Evolutionary conservation across 352 stramenopile species (phyloP), one percentile per base, ranked within the genome.

Genomic region (Phytophthora idaei): DNA sequence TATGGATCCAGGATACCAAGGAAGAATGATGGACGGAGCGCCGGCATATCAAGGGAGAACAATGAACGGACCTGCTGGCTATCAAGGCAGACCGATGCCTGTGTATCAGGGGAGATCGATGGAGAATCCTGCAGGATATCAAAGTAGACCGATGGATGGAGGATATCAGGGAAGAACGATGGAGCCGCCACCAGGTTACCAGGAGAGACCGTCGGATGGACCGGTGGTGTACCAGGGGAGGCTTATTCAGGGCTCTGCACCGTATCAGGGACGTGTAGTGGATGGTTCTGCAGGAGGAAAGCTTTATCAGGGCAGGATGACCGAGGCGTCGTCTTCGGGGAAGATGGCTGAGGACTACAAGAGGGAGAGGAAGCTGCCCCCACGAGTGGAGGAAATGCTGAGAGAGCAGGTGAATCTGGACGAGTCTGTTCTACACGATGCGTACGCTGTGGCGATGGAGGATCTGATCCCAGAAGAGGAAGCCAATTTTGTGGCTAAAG

Each of bases 401-500:
- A 56, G 69, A 44, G 73, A 78, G 48, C 71, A 79, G 51, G 64
- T 70, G 28, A 69, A 60, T 54, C 49, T 87, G 36, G 77, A 88
- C 45, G 74, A 84, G 27, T 31, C 49, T 2, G 62, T 73, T 31
- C 78, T 93, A 1, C 59, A 71, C 11, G 68, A 79, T 17, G 73
- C 74, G 7, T 80, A 90, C 54, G 57, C 73, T n/a, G 67, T 77
- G 32, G 75, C 85, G 32, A 78, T 90, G 65, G 72, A 89, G 49
- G 73, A 87, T 21, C 71, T 88, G 49, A 80, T 90, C 32, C 51
- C 65, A 0, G 79, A 90, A 50, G 64, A 83, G 42, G 74, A 89
- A 61, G 89, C 83, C 69, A 88, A 78, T 67, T 93, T 93, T 62
- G 78, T 93, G 61, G 82, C 83, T 21, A 88, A 86, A 27, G 83